These are phyloP conservation scores for Paxillus ammoniavirescens DNA, from an alignment of 768 basidiomycete genomes.

Conservation along the genomic window DNA sequence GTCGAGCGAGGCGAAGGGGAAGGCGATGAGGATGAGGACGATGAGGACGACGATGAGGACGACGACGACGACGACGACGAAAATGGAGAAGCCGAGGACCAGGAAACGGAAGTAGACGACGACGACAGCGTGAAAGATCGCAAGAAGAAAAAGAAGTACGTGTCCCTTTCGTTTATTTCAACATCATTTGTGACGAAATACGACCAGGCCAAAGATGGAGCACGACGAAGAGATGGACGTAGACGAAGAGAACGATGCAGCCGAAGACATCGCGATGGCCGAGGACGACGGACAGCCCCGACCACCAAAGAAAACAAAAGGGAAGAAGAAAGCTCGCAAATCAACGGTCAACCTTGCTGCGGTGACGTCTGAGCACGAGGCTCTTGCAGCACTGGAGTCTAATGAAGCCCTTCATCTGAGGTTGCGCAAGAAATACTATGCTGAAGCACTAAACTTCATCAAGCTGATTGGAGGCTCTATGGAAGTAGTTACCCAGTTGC, in stretches of 20 bases:
- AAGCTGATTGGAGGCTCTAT: conserved; percentile 63
- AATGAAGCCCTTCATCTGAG: conserved; percentile 64
- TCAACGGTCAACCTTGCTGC: conserved; percentile 72
- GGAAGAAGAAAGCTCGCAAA: conserved; percentile 54
- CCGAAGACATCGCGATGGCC: conserved; percentile 37
- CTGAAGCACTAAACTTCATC: conserved; percentile 85
- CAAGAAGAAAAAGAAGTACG: conserved; percentile 32
- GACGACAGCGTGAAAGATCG: conserved; percentile 22
- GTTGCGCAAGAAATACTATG: conserved; percentile 81
- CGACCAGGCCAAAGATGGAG: conserved; percentile 21
- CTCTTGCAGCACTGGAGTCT: conserved; percentile 64
- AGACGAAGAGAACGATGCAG: conserved; percentile 41
- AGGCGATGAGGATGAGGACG: conserved; percentile 36
- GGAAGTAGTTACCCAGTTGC: conserved; percentile 68
- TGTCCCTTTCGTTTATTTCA: not conserved
- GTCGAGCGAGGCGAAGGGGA: conserved; percentile 43
- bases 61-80: conserved; percentile 34
- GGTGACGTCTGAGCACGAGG: conserved; percentile 68
- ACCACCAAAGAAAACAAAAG: conserved; percentile 41
- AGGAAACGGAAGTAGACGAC: conserved; percentile 30
- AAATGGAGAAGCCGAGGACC: conserved; percentile 25
- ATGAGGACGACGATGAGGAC: conserved; percentile 31
- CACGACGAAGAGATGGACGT: conserved; percentile 57
- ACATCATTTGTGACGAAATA: conserved; percentile 7
- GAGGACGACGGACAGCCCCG: conserved; percentile 33